These are phyloP conservation scores for Mycena amicta DNA, from an alignment of 768 basidiomycete species.

Conservation along the genomic window DNA sequence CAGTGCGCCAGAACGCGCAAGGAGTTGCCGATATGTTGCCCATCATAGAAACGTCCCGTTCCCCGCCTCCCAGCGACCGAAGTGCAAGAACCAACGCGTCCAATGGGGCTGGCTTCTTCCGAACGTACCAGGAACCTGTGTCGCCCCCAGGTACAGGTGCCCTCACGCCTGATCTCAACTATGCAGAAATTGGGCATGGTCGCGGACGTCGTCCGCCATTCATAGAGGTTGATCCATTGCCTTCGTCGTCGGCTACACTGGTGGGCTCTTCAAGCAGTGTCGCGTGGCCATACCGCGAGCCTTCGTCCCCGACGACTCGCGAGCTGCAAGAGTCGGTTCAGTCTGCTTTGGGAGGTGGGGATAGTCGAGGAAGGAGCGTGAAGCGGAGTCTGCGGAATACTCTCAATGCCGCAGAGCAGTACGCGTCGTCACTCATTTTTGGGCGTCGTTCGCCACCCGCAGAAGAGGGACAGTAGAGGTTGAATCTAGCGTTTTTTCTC, in stretches of 20 bases:
- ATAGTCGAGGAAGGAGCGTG: constrained; percentile 59
- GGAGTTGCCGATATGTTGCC: constrained; percentile 53
- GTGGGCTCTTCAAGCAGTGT: constrained; percentile 22
- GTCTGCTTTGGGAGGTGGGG: constrained; percentile 33
- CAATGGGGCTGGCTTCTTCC: constrained; percentile 60
- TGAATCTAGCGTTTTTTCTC: not conserved
- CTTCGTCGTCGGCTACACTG: constrained; percentile 3
- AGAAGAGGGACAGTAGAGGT: not conserved
- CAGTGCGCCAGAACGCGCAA: constrained; percentile 37
- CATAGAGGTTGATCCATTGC: constrained; percentile 14
- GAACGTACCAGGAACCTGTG: constrained; percentile 52
- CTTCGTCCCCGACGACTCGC: constrained; percentile 37
- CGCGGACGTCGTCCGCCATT: constrained; percentile 32
- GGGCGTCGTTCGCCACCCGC: constrained; percentile 44
- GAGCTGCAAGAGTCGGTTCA: constrained; percentile 47
- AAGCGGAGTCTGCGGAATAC: constrained; percentile 70
- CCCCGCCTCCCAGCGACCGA: constrained; percentile 63
- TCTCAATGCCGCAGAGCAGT: constrained; percentile 69
- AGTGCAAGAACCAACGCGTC: constrained; percentile 56
- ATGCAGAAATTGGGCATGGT: constrained; percentile 77
- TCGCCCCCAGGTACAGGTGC: constrained; percentile 51
- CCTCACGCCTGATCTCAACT: constrained; percentile 73
- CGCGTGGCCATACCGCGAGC: constrained; percentile 49
- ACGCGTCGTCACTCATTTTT: constrained; percentile 66
- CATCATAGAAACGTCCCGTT: constrained; percentile 61